Conservation (phyloP, 345 rosid genomes). For the Eucalyptus pauciflora region DNA sequence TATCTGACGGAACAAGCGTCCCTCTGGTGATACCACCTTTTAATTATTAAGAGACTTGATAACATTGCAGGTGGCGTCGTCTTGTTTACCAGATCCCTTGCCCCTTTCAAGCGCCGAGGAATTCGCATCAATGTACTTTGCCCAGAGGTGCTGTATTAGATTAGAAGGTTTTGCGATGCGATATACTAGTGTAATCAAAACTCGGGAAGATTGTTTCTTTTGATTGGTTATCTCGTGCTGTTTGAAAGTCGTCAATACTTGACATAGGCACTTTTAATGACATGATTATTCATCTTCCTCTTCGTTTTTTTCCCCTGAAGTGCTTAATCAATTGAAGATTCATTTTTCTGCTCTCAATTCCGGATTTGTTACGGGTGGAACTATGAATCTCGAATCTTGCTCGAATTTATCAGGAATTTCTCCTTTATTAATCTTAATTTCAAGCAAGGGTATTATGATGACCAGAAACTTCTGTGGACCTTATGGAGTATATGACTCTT, state of each 20-base stretch:
- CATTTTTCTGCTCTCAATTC: too few relatives aligned
- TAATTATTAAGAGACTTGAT: not conserved
- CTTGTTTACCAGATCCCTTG: slow-evolving; percentile 78
- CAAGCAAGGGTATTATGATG: not conserved
- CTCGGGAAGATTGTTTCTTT: too few relatives aligned
- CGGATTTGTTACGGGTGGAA: not conserved
- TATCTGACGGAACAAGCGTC: not conserved
- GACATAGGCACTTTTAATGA: too few relatives aligned
- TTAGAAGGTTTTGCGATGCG: not conserved
- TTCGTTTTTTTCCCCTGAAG: too few relatives aligned
- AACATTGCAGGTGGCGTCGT: slow-evolving; percentile 54
- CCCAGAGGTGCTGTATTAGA: slow-evolving; percentile 56
- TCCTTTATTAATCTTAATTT: not conserved
- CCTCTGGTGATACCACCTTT: not conserved
- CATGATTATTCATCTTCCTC: too few relatives aligned
- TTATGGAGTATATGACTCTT: not conserved
- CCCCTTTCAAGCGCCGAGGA: slow-evolving; percentile 41
- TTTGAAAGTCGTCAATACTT: too few relatives aligned
- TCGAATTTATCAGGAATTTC: not conserved
- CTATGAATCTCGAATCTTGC: not conserved
- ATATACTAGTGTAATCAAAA: too few relatives aligned
- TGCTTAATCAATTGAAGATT: too few relatives aligned
- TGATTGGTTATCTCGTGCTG: too few relatives aligned
- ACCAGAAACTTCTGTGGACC: not conserved
- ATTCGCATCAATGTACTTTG: slow-evolving; percentile 91